Conservation (phyloP, 306 rosid genomes). For the Dryas alaskensis region DNA sequence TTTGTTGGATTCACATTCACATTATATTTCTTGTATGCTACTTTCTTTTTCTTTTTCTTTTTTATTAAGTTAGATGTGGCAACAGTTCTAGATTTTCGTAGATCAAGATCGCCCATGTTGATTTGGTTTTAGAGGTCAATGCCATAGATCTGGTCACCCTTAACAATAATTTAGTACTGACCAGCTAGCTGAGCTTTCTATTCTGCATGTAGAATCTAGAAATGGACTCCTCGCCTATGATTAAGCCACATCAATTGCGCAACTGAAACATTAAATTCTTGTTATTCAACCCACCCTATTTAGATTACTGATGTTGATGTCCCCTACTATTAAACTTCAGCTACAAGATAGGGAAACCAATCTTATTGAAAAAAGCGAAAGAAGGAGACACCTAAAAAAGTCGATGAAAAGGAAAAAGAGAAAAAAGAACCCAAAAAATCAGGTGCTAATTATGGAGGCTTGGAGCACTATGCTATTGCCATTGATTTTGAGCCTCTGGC, state of each 20-base stretch:
- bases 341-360: background rate
- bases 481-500: no score
- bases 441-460: no score
- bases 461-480: no score
- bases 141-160: background rate
- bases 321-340: background rate
- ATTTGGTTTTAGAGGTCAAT: background rate
- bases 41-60: background rate
- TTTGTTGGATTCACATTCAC: conserved; percentile 28
- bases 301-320: background rate
- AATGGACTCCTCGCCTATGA: background rate
- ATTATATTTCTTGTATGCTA: background rate
- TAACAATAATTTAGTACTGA: background rate
- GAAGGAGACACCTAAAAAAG: no score
- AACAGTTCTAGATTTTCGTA: background rate
- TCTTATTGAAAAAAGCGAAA: background rate
- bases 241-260: background rate
- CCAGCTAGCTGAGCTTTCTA: background rate
- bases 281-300: background rate
- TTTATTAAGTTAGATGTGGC: background rate
- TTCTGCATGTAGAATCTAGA: background rate
- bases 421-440: no score
- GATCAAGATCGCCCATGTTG: background rate
- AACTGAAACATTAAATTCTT: background rate
- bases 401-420: no score